phyloP scores from a whole-genome alignment of 2,329 filamentous ascomycete species.

The Metarhizium anisopliae region DNA sequence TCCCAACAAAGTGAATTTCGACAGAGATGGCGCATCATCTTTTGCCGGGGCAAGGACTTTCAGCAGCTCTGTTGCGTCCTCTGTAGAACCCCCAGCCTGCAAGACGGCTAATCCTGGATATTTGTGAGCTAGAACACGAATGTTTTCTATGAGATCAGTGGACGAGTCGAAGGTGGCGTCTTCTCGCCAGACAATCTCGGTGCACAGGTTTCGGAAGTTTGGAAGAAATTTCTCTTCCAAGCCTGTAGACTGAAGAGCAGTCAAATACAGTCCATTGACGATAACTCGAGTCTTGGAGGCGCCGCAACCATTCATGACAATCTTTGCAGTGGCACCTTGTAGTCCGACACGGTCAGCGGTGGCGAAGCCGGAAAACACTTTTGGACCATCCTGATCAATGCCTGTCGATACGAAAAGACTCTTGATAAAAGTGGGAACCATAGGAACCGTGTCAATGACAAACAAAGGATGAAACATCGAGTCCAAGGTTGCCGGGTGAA shows the following conservation, averaged over 20 bases:
- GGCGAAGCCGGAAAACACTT: slow-evolving; percentile 32
- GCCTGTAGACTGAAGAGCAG: slow-evolving; percentile 20
- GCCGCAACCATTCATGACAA: slow-evolving; percentile 31
- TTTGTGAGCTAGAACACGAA: slow-evolving; percentile 29
- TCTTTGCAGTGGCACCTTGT: slow-evolving; percentile 31
- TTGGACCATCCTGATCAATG: slow-evolving; percentile 21
- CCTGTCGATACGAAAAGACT: slow-evolving; percentile 36
- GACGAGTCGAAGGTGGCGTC: slow-evolving; percentile 21
- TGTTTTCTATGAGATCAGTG: slow-evolving; percentile 14
- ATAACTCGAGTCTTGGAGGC: slow-evolving; percentile 27
- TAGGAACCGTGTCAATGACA: slow-evolving; percentile 32
- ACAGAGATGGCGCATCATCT: slow-evolving; percentile 22
- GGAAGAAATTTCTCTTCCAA: slow-evolving; percentile 31
- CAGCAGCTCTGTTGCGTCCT: slow-evolving; percentile 16
- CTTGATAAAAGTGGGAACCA: slow-evolving; percentile 39
- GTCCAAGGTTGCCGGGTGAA: slow-evolving; percentile 51
- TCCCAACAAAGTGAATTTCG: slow-evolving; percentile 23
- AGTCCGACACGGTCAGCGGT: slow-evolving; percentile 25
- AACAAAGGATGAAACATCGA: slow-evolving; percentile 46
- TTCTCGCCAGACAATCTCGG: slow-evolving; percentile 38
- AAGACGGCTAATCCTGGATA: slow-evolving; percentile 28
- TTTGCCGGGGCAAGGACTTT: slow-evolving; percentile 12
- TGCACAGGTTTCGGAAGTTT: slow-evolving; percentile 39
- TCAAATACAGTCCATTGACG: slow-evolving; percentile 36
- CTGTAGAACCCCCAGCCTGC: slow-evolving; percentile 23